Base-by-base conservation (phyloP, 2,329 filamentous ascomycete genomes). In the Talaromyces islandicus region DNA sequence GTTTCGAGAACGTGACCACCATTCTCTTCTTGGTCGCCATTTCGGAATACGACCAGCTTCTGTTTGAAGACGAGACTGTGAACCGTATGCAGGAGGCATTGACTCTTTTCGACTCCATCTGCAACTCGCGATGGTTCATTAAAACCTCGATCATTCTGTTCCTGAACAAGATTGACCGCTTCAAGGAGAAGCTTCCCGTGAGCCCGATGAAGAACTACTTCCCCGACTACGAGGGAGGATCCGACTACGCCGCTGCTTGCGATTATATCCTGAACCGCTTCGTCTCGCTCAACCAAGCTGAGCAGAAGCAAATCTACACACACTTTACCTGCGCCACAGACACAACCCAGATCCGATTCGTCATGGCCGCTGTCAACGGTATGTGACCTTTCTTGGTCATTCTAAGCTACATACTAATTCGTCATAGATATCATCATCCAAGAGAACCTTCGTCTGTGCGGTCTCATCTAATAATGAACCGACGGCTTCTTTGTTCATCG, bases 351-450 rank as follows among this genome's bases (percentile, higher is more conserved):
- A 99, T 99, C 71, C 88, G 94, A 73, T 97, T 99, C 83, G 94
- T 99, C 79, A 99, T 99, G 94, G 92, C 93, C 64, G 94, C 94
- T 68, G 94, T 99, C 73, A 99, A 99, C 80, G 92, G 92, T 96
- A 84, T 75, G 30, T 58, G 29, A 14, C 38, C 11, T 29, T 58
- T 7, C 50, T 2, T 48, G 17, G 9, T 41, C 25, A 17, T 7
- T 10, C 12, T 46, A 65, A 58, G 46, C 63, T 56, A 12, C 24
- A 7, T 56, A 50, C 54, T 52, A 3, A 41, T 32, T 21, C 43
- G 30, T 25, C 56, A 2, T 67, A 96, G 94, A 99, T 80, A 99
- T 99, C 77, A 99, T 99, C 80, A 99, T 99, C 77, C 94, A 99
- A 82, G 94, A 97, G 81, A 99, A 99, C 81, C 87, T 99, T 66